Evolutionary conservation across 495 filamentous ascomycete genomes (phyloP), one percentile per base, ranked within the genome.

Genomic region (Rusavskia elegans): DNA sequence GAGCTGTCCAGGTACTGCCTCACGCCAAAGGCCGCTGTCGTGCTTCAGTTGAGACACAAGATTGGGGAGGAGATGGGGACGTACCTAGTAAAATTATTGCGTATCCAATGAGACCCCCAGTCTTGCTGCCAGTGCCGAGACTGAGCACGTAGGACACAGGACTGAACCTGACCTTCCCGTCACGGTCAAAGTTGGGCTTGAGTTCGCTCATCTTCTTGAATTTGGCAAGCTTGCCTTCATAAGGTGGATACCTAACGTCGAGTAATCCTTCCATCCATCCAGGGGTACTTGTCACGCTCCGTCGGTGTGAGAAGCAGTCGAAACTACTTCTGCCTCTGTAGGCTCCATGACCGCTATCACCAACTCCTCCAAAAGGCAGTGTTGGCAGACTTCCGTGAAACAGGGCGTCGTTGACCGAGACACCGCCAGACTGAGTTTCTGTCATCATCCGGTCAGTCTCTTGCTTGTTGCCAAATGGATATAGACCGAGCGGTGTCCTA

Each of bases 291-390:
- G 81, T 82, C 53, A 94, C 70, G 53, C 79, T 77, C 50, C 89
- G 81, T 21, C 80, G 74, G 69, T 96, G 85, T 35, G 69, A 81
- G 71, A 94, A 98, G 63, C 73, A 75, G 58, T 96, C 88, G 69
- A 93, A 95, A 48, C 79, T 83, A 45, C 84, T 73, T 63, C 79
- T 78, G 54, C 92, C 92, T 59, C 85, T 80, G 71, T 96, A 96
- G 10, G 79, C 72, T 49, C 92, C 92, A 58, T 76, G 73, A 52
- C 92, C 90, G 53, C 80, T 85, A 58, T 86, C 79, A 53, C 92
- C 92, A 30, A 98, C 84, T 60, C 90, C 90, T 55, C 92, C 92
- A 62, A 98, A 96, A 49, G 86, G 72, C 4, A 95, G 69, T 9
- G 81, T 87, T 20, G 81, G 77, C 56, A 94, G 78, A 3, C 71